Conservation (phyloP, 164 flowering plant genomes). For the Tinospora cordifolia region DNA sequence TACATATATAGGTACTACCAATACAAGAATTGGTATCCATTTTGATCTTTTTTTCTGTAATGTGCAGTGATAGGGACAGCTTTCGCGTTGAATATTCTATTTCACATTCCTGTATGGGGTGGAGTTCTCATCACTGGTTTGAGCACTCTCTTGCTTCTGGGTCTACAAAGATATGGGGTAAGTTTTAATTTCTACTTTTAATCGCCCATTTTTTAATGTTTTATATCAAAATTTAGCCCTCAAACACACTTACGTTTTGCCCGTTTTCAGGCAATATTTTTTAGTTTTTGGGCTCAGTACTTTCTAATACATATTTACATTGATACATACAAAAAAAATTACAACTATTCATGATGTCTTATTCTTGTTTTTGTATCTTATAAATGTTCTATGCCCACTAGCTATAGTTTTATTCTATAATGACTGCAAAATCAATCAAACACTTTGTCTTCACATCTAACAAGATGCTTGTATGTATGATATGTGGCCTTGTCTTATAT, state of each 20-base stretch:
- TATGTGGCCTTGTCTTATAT: not conserved
- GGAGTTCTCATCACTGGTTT: constrained; percentile 77
- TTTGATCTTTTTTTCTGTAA: not conserved
- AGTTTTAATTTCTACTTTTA: not conserved
- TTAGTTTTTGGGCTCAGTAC: too few relatives aligned
- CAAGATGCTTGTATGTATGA: not conserved
- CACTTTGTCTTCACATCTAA: not conserved
- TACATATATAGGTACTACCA: not conserved
- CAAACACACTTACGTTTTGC: too few relatives aligned
- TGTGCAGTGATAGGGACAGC: constrained; percentile 87
- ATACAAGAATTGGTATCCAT: not conserved
- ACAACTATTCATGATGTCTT: too few relatives aligned
- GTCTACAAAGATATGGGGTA: constrained; percentile 48
- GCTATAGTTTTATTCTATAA: not conserved
- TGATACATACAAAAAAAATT: too few relatives aligned
- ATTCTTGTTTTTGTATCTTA: too few relatives aligned
- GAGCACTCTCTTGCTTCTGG: constrained; percentile 75
- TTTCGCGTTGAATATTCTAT: constrained; percentile 79
- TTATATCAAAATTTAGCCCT: too few relatives aligned
- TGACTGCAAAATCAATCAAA: not conserved
- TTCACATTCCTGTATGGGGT: constrained; percentile 67
- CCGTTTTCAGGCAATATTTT: too few relatives aligned
- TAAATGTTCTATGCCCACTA: not conserved
- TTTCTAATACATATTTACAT: too few relatives aligned
- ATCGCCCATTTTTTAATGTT: too few relatives aligned